Percentiles rank a stretch among this genome's conserved stretches.
Evolutionary conservation across 768 basidiomycete species (phyloP).

Genomic region (Gloeostereum incarnatum): DNA sequence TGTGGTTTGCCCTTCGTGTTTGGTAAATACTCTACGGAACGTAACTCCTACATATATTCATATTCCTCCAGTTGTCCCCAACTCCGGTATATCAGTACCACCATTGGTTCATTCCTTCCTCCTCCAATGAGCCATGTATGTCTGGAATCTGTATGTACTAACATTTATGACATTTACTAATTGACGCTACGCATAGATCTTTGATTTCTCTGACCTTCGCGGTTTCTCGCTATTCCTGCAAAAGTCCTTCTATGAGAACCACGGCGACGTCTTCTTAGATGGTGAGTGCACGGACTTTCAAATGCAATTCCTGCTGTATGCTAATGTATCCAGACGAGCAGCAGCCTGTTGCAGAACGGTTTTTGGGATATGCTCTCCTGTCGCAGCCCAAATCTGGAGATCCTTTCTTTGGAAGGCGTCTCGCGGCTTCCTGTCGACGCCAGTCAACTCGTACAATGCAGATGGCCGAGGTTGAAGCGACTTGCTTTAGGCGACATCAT

Average conservation of each 20-base stretch:
- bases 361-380: constrained; percentile 68
- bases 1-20: constrained; percentile 69
- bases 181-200: constrained; percentile 33
- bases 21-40: constrained; percentile 32
- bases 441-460: constrained; percentile 44
- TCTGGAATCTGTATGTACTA: constrained; percentile 6
- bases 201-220: constrained; percentile 54
- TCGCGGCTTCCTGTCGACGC: constrained; percentile 48
- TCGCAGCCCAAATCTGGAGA: constrained; percentile 57
- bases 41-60: constrained; percentile 3
- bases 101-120: constrained; percentile 53
- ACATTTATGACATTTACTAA: constrained; percentile 2
- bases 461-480: constrained; percentile 57
- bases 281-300: constrained; percentile 29
- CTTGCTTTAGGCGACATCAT: constrained; percentile 59
- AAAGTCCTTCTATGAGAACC: constrained; percentile 53
- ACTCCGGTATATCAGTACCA: constrained; percentile 51
- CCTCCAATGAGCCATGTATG: constrained; percentile 52
- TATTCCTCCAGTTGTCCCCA: constrained; percentile 46
- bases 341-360: constrained; percentile 34
- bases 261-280: constrained; percentile 44
- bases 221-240: constrained; percentile 57
- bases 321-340: constrained; percentile 29
- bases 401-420: constrained; percentile 46
- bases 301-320: background rate